phyloP scores from a whole-genome alignment of 2,329 filamentous ascomycete species.

The Epichloe scottii region DNA sequence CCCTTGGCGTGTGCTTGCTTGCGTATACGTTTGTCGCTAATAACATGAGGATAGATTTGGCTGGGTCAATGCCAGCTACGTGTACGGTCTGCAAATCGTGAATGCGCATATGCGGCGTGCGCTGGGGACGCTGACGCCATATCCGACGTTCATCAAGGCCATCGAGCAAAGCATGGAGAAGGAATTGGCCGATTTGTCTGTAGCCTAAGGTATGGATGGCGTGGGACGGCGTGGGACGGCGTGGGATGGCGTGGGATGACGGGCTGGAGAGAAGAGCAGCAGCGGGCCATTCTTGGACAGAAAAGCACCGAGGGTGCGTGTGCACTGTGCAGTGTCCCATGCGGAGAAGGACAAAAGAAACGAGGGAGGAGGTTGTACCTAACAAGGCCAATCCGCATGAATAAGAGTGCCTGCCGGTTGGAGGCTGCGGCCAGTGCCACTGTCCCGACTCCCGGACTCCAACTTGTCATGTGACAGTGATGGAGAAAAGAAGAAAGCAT shows the following conservation, averaged over 20 bases:
- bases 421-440: too few relatives aligned
- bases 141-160: conserved; percentile 68
- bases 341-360: too few relatives aligned
- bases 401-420: too few relatives aligned
- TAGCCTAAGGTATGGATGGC: background rate
- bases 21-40: background rate
- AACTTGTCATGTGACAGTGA: too few relatives aligned
- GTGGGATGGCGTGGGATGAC: too few relatives aligned
- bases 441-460: too few relatives aligned
- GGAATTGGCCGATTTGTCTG: conserved; percentile 32
- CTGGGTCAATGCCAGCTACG: conserved; percentile 97
- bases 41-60: conserved; percentile 56
- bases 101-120: conserved; percentile 83
- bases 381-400: too few relatives aligned
- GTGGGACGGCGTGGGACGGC: too few relatives aligned
- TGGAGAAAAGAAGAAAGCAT: background rate
- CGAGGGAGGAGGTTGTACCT: too few relatives aligned
- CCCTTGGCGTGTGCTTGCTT: too few relatives aligned
- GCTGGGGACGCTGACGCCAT: conserved; percentile 76
- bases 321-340: background rate
- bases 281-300: too few relatives aligned
- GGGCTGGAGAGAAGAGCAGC: too few relatives aligned
- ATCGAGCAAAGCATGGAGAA: conserved; percentile 42
- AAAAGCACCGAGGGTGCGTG: background rate
- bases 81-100: conserved; percentile 81